Conservation (phyloP, 768 basidiomycete genomes). For the Leccinum disarticulatum region DNA sequence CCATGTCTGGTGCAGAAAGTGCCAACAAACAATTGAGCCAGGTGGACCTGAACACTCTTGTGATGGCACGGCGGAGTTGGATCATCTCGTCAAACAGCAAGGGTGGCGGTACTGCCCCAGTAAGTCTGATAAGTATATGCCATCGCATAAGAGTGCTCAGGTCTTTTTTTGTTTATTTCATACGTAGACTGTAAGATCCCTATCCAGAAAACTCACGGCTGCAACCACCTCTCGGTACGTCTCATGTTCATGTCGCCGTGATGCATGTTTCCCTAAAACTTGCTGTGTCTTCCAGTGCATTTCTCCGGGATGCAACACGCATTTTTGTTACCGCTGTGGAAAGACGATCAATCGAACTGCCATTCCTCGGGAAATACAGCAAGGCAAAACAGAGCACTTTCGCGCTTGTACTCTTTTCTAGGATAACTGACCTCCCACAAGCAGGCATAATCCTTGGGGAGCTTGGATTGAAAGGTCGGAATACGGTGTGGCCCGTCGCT, state of each 20-base stretch:
- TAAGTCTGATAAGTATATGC: constrained; percentile 15
- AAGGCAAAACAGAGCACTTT: constrained; percentile 36
- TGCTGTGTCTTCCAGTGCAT: constrained; percentile 40
- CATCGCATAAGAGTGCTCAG: background rate
- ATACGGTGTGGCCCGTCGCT: too few relatives aligned
- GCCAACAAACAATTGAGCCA: constrained; percentile 42
- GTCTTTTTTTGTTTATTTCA: background rate
- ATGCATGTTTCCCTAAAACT: background rate
- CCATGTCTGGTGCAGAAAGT: constrained; percentile 60
- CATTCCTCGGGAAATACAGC: constrained; percentile 30
- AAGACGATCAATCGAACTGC: constrained; percentile 43
- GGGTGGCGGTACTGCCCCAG: constrained; percentile 70
- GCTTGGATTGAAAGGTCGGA: background rate
- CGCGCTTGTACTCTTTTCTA: constrained; percentile 29
- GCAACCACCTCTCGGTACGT: constrained; percentile 60
- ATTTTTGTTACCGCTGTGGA: constrained; percentile 56
- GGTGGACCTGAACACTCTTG: constrained; percentile 51
- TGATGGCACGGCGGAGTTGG: constrained; percentile 55
- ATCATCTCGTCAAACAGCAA: constrained; percentile 46
- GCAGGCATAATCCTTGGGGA: too few relatives aligned
- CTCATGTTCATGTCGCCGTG: background rate
- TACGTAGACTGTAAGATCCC: constrained; percentile 45
- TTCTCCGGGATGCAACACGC: constrained; percentile 57
- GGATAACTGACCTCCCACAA: background rate
- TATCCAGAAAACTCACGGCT: constrained; percentile 51